Evolutionary conservation across 169 alveolate genomes (phyloP).

Genomic region (Plasmodium sp.): DNA sequence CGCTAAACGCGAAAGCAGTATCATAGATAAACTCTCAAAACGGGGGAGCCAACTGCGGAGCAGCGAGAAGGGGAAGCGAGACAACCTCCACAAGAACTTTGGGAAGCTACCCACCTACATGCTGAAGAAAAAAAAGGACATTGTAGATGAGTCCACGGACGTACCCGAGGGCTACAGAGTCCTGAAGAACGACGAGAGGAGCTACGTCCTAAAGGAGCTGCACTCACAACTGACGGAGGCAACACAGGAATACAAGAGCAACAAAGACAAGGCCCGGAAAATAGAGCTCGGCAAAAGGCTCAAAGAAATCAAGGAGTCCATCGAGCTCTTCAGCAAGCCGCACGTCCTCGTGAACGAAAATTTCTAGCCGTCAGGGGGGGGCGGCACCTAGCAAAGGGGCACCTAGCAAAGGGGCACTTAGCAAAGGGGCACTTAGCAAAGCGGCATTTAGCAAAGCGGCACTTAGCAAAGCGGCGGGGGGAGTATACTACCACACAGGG

Average conservation of each 20-base stretch:
- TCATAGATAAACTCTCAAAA: conserved; percentile 37
- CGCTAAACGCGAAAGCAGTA: neutral
- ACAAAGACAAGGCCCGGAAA: conserved; percentile 30
- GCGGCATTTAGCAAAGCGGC: no score
- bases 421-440: no score
- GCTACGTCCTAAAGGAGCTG: conserved; percentile 41
- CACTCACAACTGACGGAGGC: conserved; percentile 52
- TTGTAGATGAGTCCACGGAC: conserved; percentile 18
- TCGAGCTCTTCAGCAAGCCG: conserved; percentile 42
- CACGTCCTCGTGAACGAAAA: conserved; percentile 39
- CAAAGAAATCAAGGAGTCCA: conserved; percentile 53
- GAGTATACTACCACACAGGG: no score
- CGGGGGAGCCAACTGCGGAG: neutral
- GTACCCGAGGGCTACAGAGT: conserved; percentile 36
- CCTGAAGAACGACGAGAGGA: conserved; percentile 46
- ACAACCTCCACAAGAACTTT: conserved; percentile 38
- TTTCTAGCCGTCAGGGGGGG: neutral
- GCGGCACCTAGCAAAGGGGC: neutral
- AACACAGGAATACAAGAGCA: conserved; percentile 41
- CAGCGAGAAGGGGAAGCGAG: neutral
- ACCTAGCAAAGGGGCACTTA: no score
- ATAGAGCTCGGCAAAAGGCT: conserved; percentile 40
- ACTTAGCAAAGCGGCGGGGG: no score
- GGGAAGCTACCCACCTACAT: conserved; percentile 58
- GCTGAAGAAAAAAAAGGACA: conserved; percentile 45